Evolutionary conservation across 2,329 filamentous ascomycete species (phyloP).

Genomic region (Beauveria caledonica): DNA sequence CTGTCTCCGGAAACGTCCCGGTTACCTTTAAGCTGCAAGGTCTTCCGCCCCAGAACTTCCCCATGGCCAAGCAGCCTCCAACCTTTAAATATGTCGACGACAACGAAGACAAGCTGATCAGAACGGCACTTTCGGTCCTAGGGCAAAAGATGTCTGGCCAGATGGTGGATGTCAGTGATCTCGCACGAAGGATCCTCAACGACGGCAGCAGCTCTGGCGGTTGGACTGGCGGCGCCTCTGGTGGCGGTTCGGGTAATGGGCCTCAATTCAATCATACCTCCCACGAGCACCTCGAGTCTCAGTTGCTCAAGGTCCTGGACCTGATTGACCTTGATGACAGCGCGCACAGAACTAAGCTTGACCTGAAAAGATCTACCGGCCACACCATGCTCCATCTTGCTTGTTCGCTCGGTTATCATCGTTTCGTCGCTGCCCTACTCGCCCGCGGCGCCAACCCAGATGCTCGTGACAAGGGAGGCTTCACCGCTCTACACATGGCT

Average conservation of each 20-base stretch:
- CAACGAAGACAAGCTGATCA: constrained; percentile 59
- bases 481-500: constrained; percentile 75
- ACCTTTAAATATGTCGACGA: constrained; percentile 69
- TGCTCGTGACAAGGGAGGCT: constrained; percentile 67
- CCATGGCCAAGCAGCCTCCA: constrained; percentile 33
- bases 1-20: constrained; percentile 57
- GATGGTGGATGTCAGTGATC: constrained; percentile 51
- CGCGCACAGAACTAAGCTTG: constrained; percentile 56
- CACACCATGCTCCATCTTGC: constrained; percentile 78
- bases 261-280: constrained; percentile 35
- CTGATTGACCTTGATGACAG: constrained; percentile 72
- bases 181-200: constrained; percentile 53
- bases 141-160: constrained; percentile 57
- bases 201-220: constrained; percentile 31
- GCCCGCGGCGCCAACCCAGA: constrained; percentile 72
- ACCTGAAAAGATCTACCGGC: constrained; percentile 56
- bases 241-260: constrained; percentile 33
- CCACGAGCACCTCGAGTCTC: constrained; percentile 51
- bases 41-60: constrained; percentile 28
- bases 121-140: constrained; percentile 57
- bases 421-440: constrained; percentile 68
- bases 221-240: constrained; percentile 38
- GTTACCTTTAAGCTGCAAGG: constrained; percentile 59
- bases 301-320: constrained; percentile 67
- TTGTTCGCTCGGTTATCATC: constrained; percentile 63